Conservation (phyloP, 306 rosid genomes). For the Prosopis cineraria region DNA sequence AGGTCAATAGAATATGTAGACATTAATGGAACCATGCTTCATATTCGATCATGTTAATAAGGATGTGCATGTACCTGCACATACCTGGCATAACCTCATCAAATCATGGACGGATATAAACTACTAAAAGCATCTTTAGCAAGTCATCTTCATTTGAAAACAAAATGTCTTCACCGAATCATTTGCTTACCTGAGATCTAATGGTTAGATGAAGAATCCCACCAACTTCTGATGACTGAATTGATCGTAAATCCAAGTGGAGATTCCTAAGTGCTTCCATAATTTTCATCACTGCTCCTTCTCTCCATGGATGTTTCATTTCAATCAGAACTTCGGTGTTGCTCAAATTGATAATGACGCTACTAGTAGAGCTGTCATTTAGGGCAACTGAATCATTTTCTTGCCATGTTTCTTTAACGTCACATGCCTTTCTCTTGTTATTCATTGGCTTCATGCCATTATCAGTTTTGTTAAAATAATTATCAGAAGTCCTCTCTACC, state of each 20-base stretch:
- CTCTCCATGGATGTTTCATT: slow-evolving; percentile 59
- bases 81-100: not conserved
- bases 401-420: slow-evolving; percentile 47
- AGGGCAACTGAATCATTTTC: slow-evolving; percentile 35
- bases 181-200: slow-evolving; percentile 60
- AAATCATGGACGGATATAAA: not conserved
- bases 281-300: slow-evolving; percentile 60
- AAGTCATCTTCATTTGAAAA: not conserved
- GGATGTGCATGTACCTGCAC: too few relatives aligned
- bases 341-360: slow-evolving; percentile 44
- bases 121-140: not conserved
- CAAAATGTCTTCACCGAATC: slow-evolving; percentile 4
- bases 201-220: slow-evolving; percentile 64
- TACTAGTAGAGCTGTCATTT: slow-evolving; percentile 36
- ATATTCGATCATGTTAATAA: not conserved
- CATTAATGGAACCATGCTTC: not conserved
- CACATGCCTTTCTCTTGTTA: slow-evolving; percentile 73
- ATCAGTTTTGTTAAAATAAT: slow-evolving; percentile 49
- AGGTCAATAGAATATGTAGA: not conserved
- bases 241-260: slow-evolving; percentile 63
- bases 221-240: slow-evolving; percentile 65
- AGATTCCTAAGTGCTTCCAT: slow-evolving; percentile 63
- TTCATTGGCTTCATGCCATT: slow-evolving; percentile 47
- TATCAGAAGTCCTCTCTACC: slow-evolving; percentile 64
- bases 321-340: slow-evolving; percentile 55